Percentiles rank a stretch among this genome's conserved stretches.
Evolutionary conservation across 106 monocot species (phyloP).

Genomic region (Xerophyta viscosa): DNA sequence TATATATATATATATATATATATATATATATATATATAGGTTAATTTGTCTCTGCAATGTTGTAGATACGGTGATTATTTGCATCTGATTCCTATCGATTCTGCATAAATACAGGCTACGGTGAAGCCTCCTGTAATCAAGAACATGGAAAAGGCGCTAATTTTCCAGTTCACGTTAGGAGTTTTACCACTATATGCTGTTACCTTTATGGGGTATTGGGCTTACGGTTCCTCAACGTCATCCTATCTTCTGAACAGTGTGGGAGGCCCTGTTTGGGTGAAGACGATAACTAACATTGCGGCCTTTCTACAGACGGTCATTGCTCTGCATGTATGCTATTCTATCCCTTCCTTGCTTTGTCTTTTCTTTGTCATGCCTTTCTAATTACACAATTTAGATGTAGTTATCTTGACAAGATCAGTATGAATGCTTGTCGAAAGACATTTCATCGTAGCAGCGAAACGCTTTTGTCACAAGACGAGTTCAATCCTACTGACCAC

Average conservation of each 20-base stretch:
- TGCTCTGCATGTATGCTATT: constrained; percentile 53
- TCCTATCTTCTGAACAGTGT: constrained; percentile 50
- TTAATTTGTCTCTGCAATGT: too few species aligned
- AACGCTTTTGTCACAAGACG: too few species aligned
- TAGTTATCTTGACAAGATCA: too few species aligned
- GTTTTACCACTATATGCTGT: constrained; percentile 53
- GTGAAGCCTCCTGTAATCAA: constrained; percentile 60
- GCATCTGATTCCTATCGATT: too few species aligned
- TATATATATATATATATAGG: too few species aligned
- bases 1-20: too few species aligned
- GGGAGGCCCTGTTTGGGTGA: constrained; percentile 52
- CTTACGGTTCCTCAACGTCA: constrained; percentile 72
- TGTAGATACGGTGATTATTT: too few species aligned
- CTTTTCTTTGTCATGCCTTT: background rate
- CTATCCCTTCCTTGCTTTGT: background rate
- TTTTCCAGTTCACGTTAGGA: constrained; percentile 63
- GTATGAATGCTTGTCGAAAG: too few species aligned
- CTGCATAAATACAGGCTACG: constrained; percentile 47
- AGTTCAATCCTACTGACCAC: too few species aligned
- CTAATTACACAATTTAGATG: too few species aligned
- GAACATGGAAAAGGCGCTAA: constrained; percentile 73
- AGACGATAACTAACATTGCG: constrained; percentile 41
- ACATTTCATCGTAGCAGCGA: too few species aligned
- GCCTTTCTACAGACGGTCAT: constrained; percentile 73
- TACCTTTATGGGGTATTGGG: constrained; percentile 71